Evolutionary conservation across 2,329 filamentous ascomycete genomes (phyloP).

Genomic region (Aspergillus japonicus): DNA sequence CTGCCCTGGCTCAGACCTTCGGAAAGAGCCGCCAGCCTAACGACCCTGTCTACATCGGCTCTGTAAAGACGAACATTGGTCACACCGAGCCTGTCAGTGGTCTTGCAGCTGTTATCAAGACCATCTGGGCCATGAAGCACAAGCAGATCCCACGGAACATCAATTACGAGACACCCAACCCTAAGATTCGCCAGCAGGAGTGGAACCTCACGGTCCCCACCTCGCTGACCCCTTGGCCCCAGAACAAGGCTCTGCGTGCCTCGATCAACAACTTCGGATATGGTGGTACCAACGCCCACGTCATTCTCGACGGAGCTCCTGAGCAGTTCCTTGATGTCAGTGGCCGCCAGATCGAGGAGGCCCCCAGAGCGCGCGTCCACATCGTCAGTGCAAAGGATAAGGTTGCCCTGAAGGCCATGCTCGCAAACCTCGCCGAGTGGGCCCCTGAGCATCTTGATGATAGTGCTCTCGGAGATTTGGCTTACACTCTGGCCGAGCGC

Average conservation of each 20-base stretch:
- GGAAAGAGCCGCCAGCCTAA: background rate
- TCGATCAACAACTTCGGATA: constrained; percentile 12
- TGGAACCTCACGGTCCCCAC: constrained; percentile 7
- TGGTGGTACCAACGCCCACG: constrained; percentile 16
- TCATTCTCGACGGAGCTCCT: constrained; percentile 1
- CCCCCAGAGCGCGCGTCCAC: too few species aligned
- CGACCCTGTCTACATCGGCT: constrained; percentile 9
- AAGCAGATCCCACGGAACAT: constrained; percentile 45
- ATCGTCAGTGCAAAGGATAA: too few species aligned
- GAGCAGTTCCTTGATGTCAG: background rate
- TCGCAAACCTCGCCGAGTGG: too few species aligned
- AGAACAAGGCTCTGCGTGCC: background rate
- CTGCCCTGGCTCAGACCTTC: constrained; percentile 15
- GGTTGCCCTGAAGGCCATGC: too few species aligned
- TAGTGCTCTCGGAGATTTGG: background rate
- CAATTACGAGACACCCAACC: constrained; percentile 19
- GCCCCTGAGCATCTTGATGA: background rate
- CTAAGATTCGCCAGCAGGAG: constrained; percentile 1
- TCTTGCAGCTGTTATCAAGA: constrained; percentile 44
- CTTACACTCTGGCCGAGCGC: constrained; percentile 7
- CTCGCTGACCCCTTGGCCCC: constrained; percentile 1
- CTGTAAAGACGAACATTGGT: constrained; percentile 18
- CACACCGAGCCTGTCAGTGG: constrained; percentile 36
- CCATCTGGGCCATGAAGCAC: constrained; percentile 44
- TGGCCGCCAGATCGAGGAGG: too few species aligned